Conservation (phyloP, 108 stramenopile species). For the Nannochloropsis gaditana region DNA sequence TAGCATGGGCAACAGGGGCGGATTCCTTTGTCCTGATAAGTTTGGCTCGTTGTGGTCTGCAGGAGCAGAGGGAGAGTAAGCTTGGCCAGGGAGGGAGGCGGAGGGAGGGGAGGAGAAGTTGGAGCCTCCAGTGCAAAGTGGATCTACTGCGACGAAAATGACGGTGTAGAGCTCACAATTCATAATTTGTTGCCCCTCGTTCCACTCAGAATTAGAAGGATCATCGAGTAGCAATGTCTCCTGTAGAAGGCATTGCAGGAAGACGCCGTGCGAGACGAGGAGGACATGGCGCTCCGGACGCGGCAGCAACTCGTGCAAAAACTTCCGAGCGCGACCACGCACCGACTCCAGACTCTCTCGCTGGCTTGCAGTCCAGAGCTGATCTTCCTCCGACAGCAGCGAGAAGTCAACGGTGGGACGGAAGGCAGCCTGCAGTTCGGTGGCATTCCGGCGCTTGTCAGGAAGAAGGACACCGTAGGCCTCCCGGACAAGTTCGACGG, state of each 20-base stretch:
- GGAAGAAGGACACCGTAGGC: neutral
- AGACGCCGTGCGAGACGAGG: neutral
- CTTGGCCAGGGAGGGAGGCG: neutral
- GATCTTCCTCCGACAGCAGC: conserved; percentile 9
- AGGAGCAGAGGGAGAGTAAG: neutral
- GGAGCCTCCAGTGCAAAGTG: no score
- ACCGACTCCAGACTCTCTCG: neutral
- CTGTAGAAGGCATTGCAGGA: neutral
- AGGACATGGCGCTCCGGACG: neutral
- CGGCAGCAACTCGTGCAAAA: neutral
- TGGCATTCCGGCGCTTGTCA: neutral
- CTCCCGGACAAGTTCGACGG: neutral
- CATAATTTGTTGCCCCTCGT: neutral
- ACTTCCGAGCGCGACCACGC: neutral
- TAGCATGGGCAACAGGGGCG: neutral
- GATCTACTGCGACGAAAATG: neutral
- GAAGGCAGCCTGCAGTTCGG: neutral
- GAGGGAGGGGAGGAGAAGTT: neutral
- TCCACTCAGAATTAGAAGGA: neutral
- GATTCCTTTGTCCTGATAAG: neutral
- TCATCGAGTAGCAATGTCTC: neutral
- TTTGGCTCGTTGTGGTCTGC: neutral
- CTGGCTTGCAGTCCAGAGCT: neutral
- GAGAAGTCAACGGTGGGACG: neutral
- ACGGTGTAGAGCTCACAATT: conserved; percentile 5